phyloP scores from a whole-genome alignment of 495 filamentous ascomycete genomes.

The Xylaria acuta region DNA sequence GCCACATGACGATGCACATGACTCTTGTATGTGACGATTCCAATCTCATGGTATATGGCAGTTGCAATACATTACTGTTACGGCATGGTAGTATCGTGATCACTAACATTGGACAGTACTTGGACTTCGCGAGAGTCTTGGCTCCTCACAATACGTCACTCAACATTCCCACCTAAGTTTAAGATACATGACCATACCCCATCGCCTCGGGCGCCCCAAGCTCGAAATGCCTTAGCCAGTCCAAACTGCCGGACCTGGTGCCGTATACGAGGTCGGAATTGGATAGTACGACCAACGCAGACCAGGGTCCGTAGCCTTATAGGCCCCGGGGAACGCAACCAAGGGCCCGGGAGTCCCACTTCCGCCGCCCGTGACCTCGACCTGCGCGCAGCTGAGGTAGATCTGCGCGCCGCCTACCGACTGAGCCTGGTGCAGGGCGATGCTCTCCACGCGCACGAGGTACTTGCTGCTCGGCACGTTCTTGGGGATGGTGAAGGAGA shows the following conservation, averaged over 20 bases:
- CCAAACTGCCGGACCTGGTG: constrained; percentile 51
- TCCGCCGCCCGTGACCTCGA: constrained; percentile 46
- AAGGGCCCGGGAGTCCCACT: constrained; percentile 39
- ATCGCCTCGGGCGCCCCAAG: too few species aligned
- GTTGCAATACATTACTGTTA: background rate
- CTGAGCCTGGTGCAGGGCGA: constrained; percentile 49
- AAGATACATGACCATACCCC: too few species aligned
- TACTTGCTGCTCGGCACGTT: constrained; percentile 48
- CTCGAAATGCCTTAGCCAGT: background rate
- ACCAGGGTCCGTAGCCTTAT: constrained; percentile 44
- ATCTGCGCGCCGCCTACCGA: constrained; percentile 48
- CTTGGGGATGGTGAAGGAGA: constrained; percentile 49
- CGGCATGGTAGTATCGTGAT: background rate
- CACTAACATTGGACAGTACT: background rate
- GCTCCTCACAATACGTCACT: background rate
- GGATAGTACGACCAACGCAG: constrained; percentile 43
- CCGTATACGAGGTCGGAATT: constrained; percentile 45
- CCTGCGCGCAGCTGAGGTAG: constrained; percentile 49
- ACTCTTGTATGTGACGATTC: background rate
- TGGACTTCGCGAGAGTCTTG: background rate
- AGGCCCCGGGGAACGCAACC: constrained; percentile 46
- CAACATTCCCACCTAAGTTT: background rate
- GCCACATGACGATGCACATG: background rate
- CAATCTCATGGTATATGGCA: background rate
- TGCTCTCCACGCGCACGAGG: constrained; percentile 48